Conservation (phyloP, 495 filamentous ascomycete species). For the Penicillium lagena region DNA sequence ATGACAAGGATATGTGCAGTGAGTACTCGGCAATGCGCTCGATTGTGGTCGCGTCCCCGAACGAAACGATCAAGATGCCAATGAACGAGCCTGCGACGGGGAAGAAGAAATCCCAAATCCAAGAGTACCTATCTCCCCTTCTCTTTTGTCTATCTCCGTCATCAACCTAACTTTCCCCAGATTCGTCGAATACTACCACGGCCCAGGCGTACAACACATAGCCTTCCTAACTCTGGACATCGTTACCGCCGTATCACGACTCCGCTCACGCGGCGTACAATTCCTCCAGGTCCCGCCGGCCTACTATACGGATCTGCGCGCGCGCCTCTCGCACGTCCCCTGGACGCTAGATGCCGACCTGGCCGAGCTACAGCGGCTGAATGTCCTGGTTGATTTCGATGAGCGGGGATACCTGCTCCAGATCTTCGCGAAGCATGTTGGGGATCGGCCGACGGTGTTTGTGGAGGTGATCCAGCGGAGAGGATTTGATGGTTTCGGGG, state of each 20-base stretch:
- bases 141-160: not conserved
- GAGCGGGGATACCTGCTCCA: constrained; percentile 74
- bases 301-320: constrained; percentile 63
- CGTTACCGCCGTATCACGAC: constrained; percentile 52
- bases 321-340: constrained; percentile 43
- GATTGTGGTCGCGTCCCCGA: constrained; percentile 69
- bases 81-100: constrained; percentile 83
- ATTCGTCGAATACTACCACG: constrained; percentile 67
- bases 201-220: constrained; percentile 77
- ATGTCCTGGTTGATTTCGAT: constrained; percentile 80
- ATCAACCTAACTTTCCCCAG: constrained; percentile 4
- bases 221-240: constrained; percentile 72
- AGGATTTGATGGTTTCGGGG: constrained; percentile 77
- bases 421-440: constrained; percentile 75
- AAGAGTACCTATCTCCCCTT: constrained; percentile 50
- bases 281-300: constrained; percentile 69
- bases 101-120: constrained; percentile 72
- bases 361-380: constrained; percentile 55
- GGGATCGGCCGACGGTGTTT: constrained; percentile 82
- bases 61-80: constrained; percentile 77
- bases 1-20: constrained; percentile 71
- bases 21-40: constrained; percentile 74
- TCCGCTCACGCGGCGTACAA: constrained; percentile 64
- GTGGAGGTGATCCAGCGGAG: constrained; percentile 78
- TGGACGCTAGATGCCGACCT: constrained; percentile 58